These are phyloP conservation scores for Phlyctochytrium bullatum DNA, from an alignment of 192 early-diverging fungal species.

Conservation along the genomic window DNA sequence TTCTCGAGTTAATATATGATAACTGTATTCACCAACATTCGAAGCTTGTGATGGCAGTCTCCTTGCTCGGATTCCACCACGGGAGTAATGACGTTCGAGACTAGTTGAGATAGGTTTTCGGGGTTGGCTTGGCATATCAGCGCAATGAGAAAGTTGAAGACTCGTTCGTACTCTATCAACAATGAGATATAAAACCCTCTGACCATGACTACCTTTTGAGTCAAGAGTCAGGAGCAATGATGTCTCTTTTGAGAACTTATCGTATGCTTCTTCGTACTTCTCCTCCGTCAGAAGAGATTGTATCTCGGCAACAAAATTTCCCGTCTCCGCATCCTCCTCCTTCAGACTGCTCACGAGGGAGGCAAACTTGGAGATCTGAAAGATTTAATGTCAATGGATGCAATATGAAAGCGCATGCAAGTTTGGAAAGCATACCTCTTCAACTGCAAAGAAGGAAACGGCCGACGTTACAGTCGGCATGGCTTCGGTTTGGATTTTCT, in stretches of 20 bases:
- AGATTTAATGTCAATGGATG: no score
- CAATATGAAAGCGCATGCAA: neutral
- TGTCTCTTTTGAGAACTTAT: conserved; percentile 56
- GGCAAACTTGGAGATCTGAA: conserved; percentile 69
- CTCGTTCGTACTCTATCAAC: conserved; percentile 57
- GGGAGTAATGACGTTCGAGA: conserved; percentile 41
- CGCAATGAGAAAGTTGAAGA: conserved; percentile 70
- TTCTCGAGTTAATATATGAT: conserved; percentile 20
- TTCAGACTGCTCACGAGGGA: conserved; percentile 60
- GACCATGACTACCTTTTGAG: conserved; percentile 48
- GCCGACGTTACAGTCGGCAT: conserved; percentile 7
- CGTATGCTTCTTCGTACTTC: conserved; percentile 57
- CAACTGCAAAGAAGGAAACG: conserved; percentile 28
- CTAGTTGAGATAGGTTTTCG: conserved; percentile 39
- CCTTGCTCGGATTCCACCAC: conserved; percentile 45
- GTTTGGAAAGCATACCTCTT: conserved; percentile 17
- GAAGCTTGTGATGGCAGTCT: conserved; percentile 58
- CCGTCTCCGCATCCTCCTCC: conserved; percentile 46
- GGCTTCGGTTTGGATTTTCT: no score
- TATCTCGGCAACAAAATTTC: conserved; percentile 44
- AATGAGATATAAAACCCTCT: neutral
- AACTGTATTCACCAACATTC: conserved; percentile 49
- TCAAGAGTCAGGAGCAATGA: conserved; percentile 53
- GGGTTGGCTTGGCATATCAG: conserved; percentile 51
- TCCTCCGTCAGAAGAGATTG: conserved; percentile 52